A percentile compares a stretch with the other conserved stretches of the same genome.
phyloP scores from a whole-genome alignment of 2,329 filamentous ascomycete genomes.

The Ampelomyces quisqualis region DNA sequence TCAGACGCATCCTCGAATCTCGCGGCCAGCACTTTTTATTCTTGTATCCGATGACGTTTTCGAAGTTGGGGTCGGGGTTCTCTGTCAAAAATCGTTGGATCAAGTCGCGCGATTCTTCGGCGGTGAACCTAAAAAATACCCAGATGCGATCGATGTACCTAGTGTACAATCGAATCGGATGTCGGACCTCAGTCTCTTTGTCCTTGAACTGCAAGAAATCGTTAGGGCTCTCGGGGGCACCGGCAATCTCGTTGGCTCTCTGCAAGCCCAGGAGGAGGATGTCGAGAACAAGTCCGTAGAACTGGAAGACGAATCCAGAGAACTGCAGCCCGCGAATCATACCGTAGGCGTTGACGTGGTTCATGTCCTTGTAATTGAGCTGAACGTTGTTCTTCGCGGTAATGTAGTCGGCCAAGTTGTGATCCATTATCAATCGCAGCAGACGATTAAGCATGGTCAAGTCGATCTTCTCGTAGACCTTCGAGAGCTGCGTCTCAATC shows the following conservation, averaged over 20 bases:
- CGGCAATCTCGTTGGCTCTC: constrained; percentile 96
- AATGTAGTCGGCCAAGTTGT: constrained; percentile 98
- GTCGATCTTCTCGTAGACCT: constrained; percentile 99
- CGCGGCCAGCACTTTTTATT: constrained; percentile 99
- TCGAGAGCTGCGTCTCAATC: constrained; percentile 97
- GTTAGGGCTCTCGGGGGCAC: constrained; percentile 88
- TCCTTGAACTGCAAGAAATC: constrained; percentile 98
- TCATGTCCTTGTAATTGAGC: constrained; percentile 99
- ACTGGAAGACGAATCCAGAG: constrained; percentile 98
- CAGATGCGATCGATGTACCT: constrained; percentile 98
- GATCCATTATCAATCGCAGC: constrained; percentile 95
- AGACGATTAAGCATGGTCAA: constrained; percentile 91
- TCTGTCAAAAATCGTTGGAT: constrained; percentile 98
- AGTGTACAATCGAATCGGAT: constrained; percentile 96
- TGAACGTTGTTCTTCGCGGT: constrained; percentile 99
- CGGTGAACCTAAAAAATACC: constrained; percentile 92
- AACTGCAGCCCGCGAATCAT: constrained; percentile 98
- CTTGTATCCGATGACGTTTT: constrained; percentile 98
- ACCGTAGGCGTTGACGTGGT: constrained; percentile 97
- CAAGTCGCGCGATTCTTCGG: constrained; percentile 90
- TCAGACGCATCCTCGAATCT: constrained; percentile 95
- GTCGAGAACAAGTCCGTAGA: constrained; percentile 94
- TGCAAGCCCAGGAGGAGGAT: constrained; percentile 88
- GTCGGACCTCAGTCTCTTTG: constrained; percentile 83
- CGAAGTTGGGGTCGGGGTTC: constrained; percentile 97